Evolutionary conservation across 1,284 basidiomycete genomes (phyloP), one percentile per base, ranked within the genome.

Genomic region (Apiotrichum laibachii): DNA sequence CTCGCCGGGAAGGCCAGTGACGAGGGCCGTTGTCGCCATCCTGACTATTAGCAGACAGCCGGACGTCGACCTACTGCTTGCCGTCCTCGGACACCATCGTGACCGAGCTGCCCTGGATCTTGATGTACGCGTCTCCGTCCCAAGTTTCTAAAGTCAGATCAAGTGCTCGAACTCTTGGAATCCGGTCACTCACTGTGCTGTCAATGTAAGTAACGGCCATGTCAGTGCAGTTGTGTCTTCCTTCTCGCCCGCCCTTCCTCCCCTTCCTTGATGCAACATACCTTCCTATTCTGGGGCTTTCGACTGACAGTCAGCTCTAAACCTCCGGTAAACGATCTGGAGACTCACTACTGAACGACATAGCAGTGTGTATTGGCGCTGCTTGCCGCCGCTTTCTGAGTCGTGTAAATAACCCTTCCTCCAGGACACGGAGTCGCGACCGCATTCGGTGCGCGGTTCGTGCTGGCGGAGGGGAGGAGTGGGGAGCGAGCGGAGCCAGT

Each of bases 101-200:
- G 43, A 77, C 66, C 78, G 81, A 59, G 67, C 71, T 62, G 73
- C 85, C 72, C 82, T 84, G 18, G 83, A 88, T 55, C 83, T 86
- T 69, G 67, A 80, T 64, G 81, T 83, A 59, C 79, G 72, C 78
- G 59, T 80, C 78, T 4, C 77, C 77, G 50, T 80, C 78, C 78
- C 78, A 80, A 3, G 78, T 80, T 62, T 79, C 76, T 78, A 64
- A 9, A 19, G 55, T 53, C 46, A 62, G 58, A 19, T 44, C 11
- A 37, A 10, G 12, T 10, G 5, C 5, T 31, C 26, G 4, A 18
- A 19, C 2, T 16, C 7, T n/a, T n/a, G 13, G 9, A 19, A 50
- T 31, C 40, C 37, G 34, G n/a, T 11, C 18, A 63, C 75, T 69
- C 43, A 77, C 75, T 76, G 56, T 77, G 76, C 76, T 77, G 57